Evolutionary conservation across 257 asterid species (phyloP).

Genomic region (Capsicum rhomboideum): DNA sequence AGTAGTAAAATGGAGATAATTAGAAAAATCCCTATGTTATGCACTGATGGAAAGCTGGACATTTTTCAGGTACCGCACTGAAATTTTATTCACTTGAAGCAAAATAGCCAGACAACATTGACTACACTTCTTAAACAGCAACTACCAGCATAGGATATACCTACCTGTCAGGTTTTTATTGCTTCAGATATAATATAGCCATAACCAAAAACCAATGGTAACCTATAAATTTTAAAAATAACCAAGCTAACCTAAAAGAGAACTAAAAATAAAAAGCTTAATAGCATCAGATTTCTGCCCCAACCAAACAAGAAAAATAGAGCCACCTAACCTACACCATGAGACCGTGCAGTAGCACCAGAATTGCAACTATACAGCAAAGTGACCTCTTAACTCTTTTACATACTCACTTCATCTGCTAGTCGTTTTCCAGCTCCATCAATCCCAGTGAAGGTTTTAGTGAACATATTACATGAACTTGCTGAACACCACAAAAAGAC

Average conservation of each 20-base stretch:
- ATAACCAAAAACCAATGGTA: not conserved
- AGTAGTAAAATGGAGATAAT: not conserved
- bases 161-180: not conserved
- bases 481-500: slow-evolving; percentile 36
- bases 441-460: slow-evolving; percentile 87
- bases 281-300: not conserved
- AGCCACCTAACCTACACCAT: not conserved
- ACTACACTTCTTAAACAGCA: not conserved
- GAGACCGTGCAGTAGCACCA: not conserved
- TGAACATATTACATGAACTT: slow-evolving; percentile 76
- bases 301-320: not conserved
- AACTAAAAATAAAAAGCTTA: not conserved
- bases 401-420: slow-evolving; percentile 89
- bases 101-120: not conserved
- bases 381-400: not conserved
- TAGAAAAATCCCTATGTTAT: not conserved
- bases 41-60: not conserved
- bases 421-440: slow-evolving; percentile 88
- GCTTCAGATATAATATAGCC: not conserved
- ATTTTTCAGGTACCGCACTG: not conserved
- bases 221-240: not conserved
- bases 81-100: not conserved
- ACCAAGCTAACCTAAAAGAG: not conserved
- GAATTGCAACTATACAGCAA: not conserved
- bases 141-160: not conserved